Evolutionary conservation across 2,329 filamentous ascomycete species (phyloP), one percentile per base, ranked within the genome.

Genomic region (Alternaria novae-zelandiae): DNA sequence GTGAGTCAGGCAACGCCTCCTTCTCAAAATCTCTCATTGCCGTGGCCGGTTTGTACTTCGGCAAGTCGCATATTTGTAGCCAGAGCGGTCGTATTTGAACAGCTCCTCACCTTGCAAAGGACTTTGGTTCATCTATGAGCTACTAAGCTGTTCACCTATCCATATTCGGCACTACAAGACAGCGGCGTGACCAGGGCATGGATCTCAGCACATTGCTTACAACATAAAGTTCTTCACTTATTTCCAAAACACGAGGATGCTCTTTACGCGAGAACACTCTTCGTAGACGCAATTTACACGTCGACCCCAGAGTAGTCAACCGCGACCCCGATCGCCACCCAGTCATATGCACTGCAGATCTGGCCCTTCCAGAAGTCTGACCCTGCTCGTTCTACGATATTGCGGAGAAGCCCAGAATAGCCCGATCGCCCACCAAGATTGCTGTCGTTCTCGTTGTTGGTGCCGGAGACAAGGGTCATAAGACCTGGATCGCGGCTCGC

Each of bases 401-500:
- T 67, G 62, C 53, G 47, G 61, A 56, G 65, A 47, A 57, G 46
- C 15, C 55, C 44, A 67, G 54, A 67, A 67, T 67, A 65, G 50
- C 12, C 11, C 41, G 15, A 41, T 43, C 30, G 51, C 15, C 1
- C 32, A 26, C 26, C 45, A 21, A 51, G 8, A 17, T 15, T 13
- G 47, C 17, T 51, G 11, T 51, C 26, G n/a, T 51, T 32, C 11
- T 21, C 26, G 17, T 15, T 32, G 26, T 4, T 46, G 20, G 21
- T 46, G 21, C 20, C 13, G 44, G 20, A 51, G 12, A 51, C 28
- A 20, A 23, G 49, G 49, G 49, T n/a, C 28, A 51, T 36, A 15
- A 36, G 49, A 26, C 17, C 49, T 36, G 17, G 49, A 30, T 32
- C 32, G 47, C 43, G 54, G 62, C 57, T 67, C 41, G 60, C 49